These are phyloP conservation scores for Pyrenophora seminiperda DNA, from an alignment of 2,329 filamentous ascomycete species.

Conservation along the genomic window DNA sequence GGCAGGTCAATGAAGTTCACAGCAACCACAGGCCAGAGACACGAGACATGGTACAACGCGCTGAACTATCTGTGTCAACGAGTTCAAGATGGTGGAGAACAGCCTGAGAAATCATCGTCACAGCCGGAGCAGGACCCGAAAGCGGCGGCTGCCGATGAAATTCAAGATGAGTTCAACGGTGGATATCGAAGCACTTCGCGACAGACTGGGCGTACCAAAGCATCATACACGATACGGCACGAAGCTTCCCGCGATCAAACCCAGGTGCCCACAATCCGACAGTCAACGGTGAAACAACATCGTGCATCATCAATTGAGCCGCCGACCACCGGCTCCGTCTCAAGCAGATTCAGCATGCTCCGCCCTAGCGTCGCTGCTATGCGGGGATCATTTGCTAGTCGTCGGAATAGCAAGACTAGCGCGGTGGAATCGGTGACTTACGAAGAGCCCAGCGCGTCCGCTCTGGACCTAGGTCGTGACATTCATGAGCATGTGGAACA, in stretches of 20 bases:
- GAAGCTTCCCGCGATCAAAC: slow-evolving; percentile 46
- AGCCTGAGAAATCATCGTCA: slow-evolving; percentile 3
- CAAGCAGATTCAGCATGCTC: slow-evolving; percentile 55
- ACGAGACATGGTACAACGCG: slow-evolving; percentile 99
- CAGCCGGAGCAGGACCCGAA: slow-evolving; percentile 53
- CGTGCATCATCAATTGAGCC: slow-evolving; percentile 42
- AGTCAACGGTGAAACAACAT: slow-evolving; percentile 35
- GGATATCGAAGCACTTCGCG: slow-evolving; percentile 57
- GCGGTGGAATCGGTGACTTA: slow-evolving; percentile 44
- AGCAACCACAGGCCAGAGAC: slow-evolving; percentile 87
- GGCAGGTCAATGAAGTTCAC: slow-evolving; percentile 92
- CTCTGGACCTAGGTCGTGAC: slow-evolving; percentile 76
- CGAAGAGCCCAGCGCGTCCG: slow-evolving; percentile 67
- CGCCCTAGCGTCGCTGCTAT: slow-evolving; percentile 48
- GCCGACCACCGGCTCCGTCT: slow-evolving; percentile 49
- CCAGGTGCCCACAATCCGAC: slow-evolving; percentile 56
- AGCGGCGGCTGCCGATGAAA: slow-evolving; percentile 62
- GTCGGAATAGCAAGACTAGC: slow-evolving; percentile 49
- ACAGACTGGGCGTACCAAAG: slow-evolving; percentile 56
- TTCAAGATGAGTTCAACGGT: slow-evolving; percentile 79
- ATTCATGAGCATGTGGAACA: slow-evolving; percentile 78
- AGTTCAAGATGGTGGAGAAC: slow-evolving; percentile 57
- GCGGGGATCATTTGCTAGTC: slow-evolving; percentile 57
- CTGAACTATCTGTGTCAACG: slow-evolving; percentile 89
- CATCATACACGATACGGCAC: slow-evolving; percentile 73